These are phyloP conservation scores for Neonothopanus nambi DNA, from an alignment of 1,284 basidiomycete species.

Conservation along the genomic window DNA sequence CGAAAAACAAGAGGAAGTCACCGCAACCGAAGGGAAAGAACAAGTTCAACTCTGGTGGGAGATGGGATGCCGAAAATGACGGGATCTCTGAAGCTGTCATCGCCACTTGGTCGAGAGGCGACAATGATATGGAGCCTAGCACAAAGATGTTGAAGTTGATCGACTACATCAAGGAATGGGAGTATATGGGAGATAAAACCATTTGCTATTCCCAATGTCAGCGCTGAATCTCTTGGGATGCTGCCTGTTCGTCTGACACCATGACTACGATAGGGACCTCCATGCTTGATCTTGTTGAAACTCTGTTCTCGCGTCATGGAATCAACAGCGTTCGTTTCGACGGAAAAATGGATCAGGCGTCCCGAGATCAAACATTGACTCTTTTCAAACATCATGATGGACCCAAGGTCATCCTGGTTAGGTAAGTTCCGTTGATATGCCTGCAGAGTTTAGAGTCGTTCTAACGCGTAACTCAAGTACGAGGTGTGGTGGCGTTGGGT, in stretches of 20 bases:
- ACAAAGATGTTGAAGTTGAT: conserved; percentile 68
- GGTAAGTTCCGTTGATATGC: conserved; percentile 36
- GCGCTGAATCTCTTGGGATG: conserved; percentile 22
- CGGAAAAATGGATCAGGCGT: conserved; percentile 57
- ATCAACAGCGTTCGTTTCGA: conserved; percentile 64
- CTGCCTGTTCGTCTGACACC: neutral
- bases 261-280: conserved; percentile 58
- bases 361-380: conserved; percentile 49
- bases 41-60: conserved; percentile 9
- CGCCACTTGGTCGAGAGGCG: conserved; percentile 53
- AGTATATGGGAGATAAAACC: conserved; percentile 62
- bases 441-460: neutral
- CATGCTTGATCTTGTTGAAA: conserved; percentile 66
- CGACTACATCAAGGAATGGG: conserved; percentile 56
- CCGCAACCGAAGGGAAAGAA: conserved; percentile 17
- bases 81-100: conserved; percentile 43
- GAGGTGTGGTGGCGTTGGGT: conserved; percentile 69
- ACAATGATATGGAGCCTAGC: conserved; percentile 62
- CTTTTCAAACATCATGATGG: conserved; percentile 54
- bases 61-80: conserved; percentile 14
- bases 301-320: conserved; percentile 54
- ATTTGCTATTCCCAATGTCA: conserved; percentile 71
- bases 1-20: conserved; percentile 24
- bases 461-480: conserved; percentile 40
- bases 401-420: conserved; percentile 63